Evolutionary conservation across 345 rosid species (phyloP).

Genomic region (Citrus cavaleriei): DNA sequence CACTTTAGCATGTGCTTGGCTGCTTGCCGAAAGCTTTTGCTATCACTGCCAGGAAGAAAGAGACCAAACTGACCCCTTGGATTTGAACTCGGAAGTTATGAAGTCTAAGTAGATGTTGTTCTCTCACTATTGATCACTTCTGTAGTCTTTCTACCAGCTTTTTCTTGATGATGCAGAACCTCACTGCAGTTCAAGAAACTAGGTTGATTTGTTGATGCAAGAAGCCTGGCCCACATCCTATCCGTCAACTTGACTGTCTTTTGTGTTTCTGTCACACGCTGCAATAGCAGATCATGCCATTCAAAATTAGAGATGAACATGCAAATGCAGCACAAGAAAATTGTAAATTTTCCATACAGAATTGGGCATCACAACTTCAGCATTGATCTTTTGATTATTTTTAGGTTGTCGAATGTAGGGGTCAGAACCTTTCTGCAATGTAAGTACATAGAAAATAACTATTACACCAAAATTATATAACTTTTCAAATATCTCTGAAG

Average conservation of each 20-base stretch:
- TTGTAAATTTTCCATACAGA: neutral
- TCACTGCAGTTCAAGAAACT: constrained; percentile 57
- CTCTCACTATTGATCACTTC: constrained; percentile 39
- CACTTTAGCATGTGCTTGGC: neutral
- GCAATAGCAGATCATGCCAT: constrained; percentile 22
- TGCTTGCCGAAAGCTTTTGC: neutral
- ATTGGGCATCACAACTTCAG: neutral
- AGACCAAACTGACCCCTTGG: constrained; percentile 11
- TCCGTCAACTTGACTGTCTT: constrained; percentile 82
- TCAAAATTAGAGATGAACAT: constrained; percentile 4
- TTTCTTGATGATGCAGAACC: constrained; percentile 19
- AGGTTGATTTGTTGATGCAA: constrained; percentile 93
- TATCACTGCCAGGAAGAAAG: neutral
- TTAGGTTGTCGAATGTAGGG: neutral
- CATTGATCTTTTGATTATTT: neutral
- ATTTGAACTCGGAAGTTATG: neutral
- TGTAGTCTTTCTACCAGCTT: constrained; percentile 24
- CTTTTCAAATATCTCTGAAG: neutral
- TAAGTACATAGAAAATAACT: neutral
- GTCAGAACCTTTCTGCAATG: neutral
- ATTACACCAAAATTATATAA: neutral
- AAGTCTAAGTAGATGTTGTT: constrained; percentile 34
- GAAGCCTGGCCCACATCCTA: constrained; percentile 98
- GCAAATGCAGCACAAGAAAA: neutral
- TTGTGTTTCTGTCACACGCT: constrained; percentile 74